phyloP scores from a whole-genome alignment of 306 rosid genomes.

The Fagus crenata region DNA sequence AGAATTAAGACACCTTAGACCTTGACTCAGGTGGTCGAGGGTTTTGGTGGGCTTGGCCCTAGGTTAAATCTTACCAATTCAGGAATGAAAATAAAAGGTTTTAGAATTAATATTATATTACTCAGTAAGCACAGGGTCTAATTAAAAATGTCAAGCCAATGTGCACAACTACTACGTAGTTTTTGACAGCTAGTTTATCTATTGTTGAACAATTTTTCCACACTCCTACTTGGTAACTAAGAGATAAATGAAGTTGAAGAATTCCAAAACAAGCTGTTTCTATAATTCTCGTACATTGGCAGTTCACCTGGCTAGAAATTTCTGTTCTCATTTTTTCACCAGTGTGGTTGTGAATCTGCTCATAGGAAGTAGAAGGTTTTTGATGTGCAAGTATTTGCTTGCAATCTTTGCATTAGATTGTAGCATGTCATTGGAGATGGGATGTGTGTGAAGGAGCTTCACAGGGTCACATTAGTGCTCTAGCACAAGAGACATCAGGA shows the following conservation, averaged over 20 bases:
- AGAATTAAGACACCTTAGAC: neutral
- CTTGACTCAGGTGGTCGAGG: neutral
- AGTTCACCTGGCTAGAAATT: neutral
- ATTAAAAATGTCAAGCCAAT: neutral
- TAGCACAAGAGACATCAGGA: neutral
- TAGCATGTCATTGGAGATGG: neutral
- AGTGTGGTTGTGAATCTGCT: neutral
- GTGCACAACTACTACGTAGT: neutral
- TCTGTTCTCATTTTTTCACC: neutral
- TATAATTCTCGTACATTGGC: neutral
- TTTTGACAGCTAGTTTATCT: neutral
- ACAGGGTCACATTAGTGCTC: neutral
- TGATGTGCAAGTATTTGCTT: neutral
- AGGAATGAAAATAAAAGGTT: neutral
- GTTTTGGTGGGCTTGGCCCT: neutral
- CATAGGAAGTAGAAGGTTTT: neutral
- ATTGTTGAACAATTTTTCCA: neutral
- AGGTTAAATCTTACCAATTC: neutral
- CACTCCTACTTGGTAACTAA: neutral
- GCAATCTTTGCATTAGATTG: neutral
- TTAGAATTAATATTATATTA: neutral
- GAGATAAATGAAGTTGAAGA: neutral
- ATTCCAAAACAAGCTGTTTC: neutral
- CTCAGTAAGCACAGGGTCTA: neutral
- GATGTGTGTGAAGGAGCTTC: neutral